Percentiles rank a stretch among this genome's conserved stretches.
phyloP scores from a whole-genome alignment of 2,329 filamentous ascomycete genomes.

The Dissoconium aciculare region DNA sequence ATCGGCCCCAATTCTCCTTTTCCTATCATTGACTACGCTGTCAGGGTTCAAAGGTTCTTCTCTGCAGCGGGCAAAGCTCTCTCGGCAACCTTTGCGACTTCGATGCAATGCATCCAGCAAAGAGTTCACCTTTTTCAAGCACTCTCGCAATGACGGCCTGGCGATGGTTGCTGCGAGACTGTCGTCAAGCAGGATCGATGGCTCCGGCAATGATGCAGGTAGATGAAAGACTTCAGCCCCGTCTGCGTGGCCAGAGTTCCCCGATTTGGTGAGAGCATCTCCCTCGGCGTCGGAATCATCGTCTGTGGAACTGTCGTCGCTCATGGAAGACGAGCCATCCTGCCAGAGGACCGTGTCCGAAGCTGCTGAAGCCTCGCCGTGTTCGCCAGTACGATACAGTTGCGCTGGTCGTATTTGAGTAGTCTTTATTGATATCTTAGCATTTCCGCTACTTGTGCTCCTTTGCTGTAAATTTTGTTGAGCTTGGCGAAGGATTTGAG shows the following conservation, averaged over 20 bases:
- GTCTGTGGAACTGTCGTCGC: not conserved
- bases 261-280: not conserved
- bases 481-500: constrained; percentile 49
- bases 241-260: not conserved
- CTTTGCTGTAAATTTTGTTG: constrained; percentile 38
- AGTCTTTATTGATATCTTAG: too few species aligned
- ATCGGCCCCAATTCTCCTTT: constrained; percentile 4
- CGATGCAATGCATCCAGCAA: too few species aligned
- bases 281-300: constrained; percentile 1
- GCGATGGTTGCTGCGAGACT: too few species aligned
- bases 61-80: constrained; percentile 5
- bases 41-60: too few species aligned
- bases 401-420: not conserved
- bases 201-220: constrained; percentile 51
- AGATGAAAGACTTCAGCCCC: constrained; percentile 40
- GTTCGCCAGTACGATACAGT: constrained; percentile 2
- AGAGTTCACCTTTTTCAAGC: too few species aligned
- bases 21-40: constrained; percentile 1
- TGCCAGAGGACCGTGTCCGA: not conserved
- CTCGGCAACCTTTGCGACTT: constrained; percentile 14
- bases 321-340: not conserved
- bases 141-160: too few species aligned
- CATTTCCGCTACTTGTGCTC: too few species aligned
- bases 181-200: too few species aligned
- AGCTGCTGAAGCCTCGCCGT: not conserved